Conservation (phyloP, 2,329 filamentous ascomycete species). For the Hymenotorrendiella dingleyae region DNA sequence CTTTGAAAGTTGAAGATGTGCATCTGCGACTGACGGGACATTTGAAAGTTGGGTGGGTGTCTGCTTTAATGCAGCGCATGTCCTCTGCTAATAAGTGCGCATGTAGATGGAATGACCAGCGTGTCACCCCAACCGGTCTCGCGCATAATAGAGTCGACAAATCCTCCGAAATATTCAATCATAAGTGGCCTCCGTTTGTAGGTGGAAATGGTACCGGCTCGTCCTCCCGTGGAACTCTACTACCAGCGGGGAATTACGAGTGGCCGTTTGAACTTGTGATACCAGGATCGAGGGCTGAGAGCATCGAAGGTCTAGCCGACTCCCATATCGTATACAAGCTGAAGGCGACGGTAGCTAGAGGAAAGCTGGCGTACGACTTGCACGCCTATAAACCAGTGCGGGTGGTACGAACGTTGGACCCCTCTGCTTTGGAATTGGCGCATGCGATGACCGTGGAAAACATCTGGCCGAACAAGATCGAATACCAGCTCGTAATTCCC, state of each 20-base stretch:
- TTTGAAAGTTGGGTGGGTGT: slow-evolving; percentile 60
- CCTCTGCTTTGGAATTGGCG: slow-evolving; percentile 68
- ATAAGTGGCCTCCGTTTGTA: slow-evolving; percentile 64
- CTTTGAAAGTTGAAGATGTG: slow-evolving; percentile 67
- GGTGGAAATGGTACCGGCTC: slow-evolving; percentile 41
- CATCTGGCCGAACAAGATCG: slow-evolving; percentile 95
- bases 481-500: slow-evolving; percentile 89
- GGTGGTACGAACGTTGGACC: slow-evolving; percentile 70
- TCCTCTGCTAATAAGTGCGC: too few species aligned
- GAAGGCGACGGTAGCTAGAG: slow-evolving; percentile 81
- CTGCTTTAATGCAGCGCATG: too few species aligned
- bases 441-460: slow-evolving; percentile 96
- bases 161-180: slow-evolving; percentile 55
- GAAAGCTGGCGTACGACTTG: slow-evolving; percentile 84
- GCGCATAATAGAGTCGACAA: slow-evolving; percentile 55
- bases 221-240: slow-evolving; percentile 46
- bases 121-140: slow-evolving; percentile 50
- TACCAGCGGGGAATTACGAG: slow-evolving; percentile 74
- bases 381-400: slow-evolving; percentile 73
- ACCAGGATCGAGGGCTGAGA: slow-evolving; percentile 72
- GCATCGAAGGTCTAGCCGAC: slow-evolving; percentile 80
- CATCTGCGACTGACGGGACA: slow-evolving; percentile 66
- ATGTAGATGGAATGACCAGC: slow-evolving; percentile 46
- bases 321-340: slow-evolving; percentile 86
- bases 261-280: slow-evolving; percentile 73